Evolutionary conservation across 2,329 filamentous ascomycete species (phyloP).

Genomic region (Monosporascus sp.): DNA sequence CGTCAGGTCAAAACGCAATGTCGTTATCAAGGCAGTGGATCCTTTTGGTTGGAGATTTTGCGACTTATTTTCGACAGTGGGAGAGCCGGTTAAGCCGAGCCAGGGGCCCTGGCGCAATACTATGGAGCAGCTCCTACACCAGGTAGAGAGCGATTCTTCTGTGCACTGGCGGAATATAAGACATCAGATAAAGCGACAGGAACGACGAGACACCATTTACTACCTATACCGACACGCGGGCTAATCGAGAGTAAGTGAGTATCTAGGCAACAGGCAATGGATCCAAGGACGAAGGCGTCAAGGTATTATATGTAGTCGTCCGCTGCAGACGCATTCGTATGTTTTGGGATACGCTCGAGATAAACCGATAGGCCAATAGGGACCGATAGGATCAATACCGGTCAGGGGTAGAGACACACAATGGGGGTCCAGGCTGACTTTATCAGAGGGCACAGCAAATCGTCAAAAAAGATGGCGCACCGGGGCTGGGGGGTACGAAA

Average conservation of each 20-base stretch:
- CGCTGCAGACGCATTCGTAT: background rate
- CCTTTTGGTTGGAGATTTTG: background rate
- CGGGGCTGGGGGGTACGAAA: background rate
- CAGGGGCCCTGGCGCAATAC: background rate
- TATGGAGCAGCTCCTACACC: background rate
- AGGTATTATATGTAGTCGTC: constrained; percentile 4
- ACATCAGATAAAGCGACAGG: background rate
- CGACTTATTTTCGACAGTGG: background rate
- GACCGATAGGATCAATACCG: constrained; percentile 16
- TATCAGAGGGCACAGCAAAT: background rate
- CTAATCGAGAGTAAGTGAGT: background rate
- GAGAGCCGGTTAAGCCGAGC: background rate
- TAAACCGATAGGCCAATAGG: constrained; percentile 24
- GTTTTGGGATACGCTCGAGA: constrained; percentile 17
- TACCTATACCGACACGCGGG: background rate
- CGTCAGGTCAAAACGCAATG: too few relatives aligned
- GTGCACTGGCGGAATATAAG: background rate
- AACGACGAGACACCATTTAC: background rate
- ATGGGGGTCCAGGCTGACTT: constrained; percentile 1
- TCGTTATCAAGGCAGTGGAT: background rate
- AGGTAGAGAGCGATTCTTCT: background rate
- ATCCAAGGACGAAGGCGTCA: background rate
- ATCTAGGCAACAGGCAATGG: background rate
- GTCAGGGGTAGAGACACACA: constrained; percentile 3
- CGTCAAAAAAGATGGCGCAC: background rate